Percentiles rank a stretch among this genome's conserved stretches.
Conservation (phyloP, 371 early-diverging fungal genomes). For the Umbelopsis sp. region DNA sequence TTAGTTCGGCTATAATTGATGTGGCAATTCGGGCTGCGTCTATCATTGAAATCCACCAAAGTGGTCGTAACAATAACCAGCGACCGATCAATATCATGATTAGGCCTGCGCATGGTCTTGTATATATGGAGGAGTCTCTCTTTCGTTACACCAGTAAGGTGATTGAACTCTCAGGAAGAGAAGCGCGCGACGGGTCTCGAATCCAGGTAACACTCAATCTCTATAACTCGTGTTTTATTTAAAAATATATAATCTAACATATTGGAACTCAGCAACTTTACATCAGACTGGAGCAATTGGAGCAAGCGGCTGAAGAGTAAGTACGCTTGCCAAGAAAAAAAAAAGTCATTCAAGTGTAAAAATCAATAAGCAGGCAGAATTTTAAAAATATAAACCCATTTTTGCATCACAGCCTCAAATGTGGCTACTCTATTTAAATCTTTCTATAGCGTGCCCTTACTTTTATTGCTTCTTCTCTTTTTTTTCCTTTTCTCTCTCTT, state of each 20-base stretch:
- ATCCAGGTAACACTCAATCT: constrained; percentile 33
- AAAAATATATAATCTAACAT: no score
- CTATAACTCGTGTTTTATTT: constrained; percentile 13
- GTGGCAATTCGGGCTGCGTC: constrained; percentile 40
- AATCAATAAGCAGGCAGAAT: no score
- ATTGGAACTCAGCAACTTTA: constrained; percentile 17
- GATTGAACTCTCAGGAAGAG: constrained; percentile 42
- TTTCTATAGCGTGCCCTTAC: not conserved
- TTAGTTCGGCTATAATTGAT: constrained; percentile 41
- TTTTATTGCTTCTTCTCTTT: constrained; percentile 8
- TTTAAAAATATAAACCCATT: not conserved
- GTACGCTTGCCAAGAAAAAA: not conserved
- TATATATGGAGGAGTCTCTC: constrained; percentile 44
- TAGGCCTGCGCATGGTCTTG: constrained; percentile 32
- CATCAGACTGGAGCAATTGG: constrained; percentile 11
- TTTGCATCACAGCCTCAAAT: constrained; percentile 13
- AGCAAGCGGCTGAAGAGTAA: not conserved
- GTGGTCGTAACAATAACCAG: not conserved
- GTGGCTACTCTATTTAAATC: constrained; percentile 21
- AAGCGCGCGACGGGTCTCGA: constrained; percentile 30
- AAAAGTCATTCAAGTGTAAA: not conserved
- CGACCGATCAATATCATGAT: constrained; percentile 42
- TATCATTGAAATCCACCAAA: constrained; percentile 39
- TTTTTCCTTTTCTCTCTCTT: constrained; percentile 7
- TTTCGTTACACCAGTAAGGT: constrained; percentile 41